Percentiles rank a stretch among this genome's conserved stretches.
These are phyloP conservation scores for Melanopsichium pennsylvanicum DNA, from an alignment of 1,284 basidiomycete species.

Conservation along the genomic window DNA sequence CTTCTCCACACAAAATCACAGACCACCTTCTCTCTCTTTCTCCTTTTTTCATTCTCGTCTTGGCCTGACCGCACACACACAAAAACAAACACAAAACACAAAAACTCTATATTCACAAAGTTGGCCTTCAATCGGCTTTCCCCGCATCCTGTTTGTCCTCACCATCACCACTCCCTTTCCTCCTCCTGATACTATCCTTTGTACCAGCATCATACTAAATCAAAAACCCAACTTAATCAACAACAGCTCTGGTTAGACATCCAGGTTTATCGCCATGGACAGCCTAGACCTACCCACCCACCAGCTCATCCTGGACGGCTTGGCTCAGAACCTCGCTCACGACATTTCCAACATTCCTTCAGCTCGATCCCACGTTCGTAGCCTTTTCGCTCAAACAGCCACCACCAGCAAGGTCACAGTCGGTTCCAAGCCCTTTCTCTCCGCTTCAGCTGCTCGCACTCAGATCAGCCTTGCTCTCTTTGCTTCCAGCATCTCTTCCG, in stretches of 20 bases:
- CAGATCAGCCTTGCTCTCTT: slow-evolving; percentile 63
- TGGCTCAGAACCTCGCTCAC: slow-evolving; percentile 73
- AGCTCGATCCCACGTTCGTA: slow-evolving; percentile 32
- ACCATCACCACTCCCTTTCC: no score
- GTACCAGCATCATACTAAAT: no score
- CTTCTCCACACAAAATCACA: no score
- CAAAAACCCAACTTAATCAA: no score
- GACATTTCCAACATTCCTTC: slow-evolving; percentile 50
- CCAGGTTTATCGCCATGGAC: slow-evolving; percentile 34
- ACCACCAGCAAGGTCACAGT: slow-evolving; percentile 44
- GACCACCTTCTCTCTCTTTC: no score
- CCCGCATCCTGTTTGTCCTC: no score
- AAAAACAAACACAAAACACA: no score
- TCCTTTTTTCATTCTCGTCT: no score
- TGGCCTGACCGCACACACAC: no score
- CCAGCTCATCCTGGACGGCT: slow-evolving; percentile 79
- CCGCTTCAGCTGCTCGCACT: slow-evolving; percentile 49
- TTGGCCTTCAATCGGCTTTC: no score
- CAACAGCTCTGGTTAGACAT: not conserved
- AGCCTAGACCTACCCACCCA: slow-evolving; percentile 75
- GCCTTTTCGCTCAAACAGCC: slow-evolving; percentile 34
- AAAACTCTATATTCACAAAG: no score
- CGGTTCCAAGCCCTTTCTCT: slow-evolving; percentile 29
- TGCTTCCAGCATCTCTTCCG: slow-evolving; percentile 58
- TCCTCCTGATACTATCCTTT: no score